Percentiles rank a stretch among this genome's conserved stretches.
Conservation (phyloP, 2,329 filamentous ascomycete genomes). For the Trichoderma sp. region DNA sequence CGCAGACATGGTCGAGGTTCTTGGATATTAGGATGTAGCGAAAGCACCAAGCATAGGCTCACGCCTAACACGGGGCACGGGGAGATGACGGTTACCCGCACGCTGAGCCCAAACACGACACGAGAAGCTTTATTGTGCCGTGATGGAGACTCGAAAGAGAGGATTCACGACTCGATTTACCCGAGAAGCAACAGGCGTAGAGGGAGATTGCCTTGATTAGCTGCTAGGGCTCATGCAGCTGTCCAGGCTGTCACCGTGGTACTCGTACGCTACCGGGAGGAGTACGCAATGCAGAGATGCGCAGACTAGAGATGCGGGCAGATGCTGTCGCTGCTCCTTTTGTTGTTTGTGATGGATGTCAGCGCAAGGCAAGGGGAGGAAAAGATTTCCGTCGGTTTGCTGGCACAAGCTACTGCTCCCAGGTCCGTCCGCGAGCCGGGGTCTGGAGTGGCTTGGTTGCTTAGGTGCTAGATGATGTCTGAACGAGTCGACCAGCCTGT, state of each 20-base stretch:
- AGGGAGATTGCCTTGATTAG: not conserved
- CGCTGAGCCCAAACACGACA: not conserved
- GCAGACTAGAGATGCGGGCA: conserved; percentile 1
- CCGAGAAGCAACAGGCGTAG: not conserved
- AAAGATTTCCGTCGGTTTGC: conserved; percentile 16
- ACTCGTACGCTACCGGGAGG: not conserved
- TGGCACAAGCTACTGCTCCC: conserved; percentile 12
- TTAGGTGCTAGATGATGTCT: not conserved
- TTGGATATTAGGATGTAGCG: not conserved
- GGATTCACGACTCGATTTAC: not conserved
- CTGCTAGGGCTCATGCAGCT: conserved; percentile 8
- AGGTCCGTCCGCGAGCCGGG: conserved; percentile 14
- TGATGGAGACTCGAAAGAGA: not conserved
- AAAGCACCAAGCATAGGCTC: not conserved
- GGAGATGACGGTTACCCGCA: not conserved
- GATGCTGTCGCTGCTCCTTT: not conserved
- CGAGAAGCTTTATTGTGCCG: not conserved
- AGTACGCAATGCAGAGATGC: conserved; percentile 2
- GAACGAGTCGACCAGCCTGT: not conserved
- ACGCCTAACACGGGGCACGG: not conserved
- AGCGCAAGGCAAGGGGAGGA: not conserved
- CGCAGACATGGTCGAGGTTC: conserved; percentile 38
- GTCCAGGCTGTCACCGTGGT: not conserved
- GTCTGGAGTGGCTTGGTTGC: conserved; percentile 9
- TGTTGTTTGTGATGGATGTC: not conserved